These are phyloP conservation scores for Cytospora leucostoma DNA, from an alignment of 2,329 filamentous ascomycete genomes.

Conservation along the genomic window DNA sequence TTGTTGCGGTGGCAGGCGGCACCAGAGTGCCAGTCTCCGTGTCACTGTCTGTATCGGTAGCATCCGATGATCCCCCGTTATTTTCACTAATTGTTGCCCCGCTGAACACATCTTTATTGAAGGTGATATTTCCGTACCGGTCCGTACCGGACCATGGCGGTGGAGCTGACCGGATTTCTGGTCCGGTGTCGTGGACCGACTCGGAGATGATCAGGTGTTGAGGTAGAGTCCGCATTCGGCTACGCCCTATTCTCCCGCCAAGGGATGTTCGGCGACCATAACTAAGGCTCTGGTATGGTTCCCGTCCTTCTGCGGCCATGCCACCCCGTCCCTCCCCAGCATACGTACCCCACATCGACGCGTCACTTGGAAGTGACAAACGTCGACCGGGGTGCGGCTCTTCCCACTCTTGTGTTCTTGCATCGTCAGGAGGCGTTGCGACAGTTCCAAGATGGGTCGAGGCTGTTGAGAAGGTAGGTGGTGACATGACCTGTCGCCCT, in stretches of 20 bases:
- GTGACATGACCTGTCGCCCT: conserved; percentile 59
- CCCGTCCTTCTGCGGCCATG: conserved; percentile 52
- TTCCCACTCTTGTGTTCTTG: conserved; percentile 40
- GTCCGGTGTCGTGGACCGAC: conserved; percentile 5
- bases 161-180: conserved; percentile 25
- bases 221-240: conserved; percentile 25
- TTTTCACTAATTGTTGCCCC: conserved; percentile 14
- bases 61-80: conserved; percentile 16
- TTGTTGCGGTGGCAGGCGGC: conserved; percentile 11
- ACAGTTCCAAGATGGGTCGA: conserved; percentile 28
- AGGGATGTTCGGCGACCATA: conserved; percentile 27
- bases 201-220: conserved; percentile 19
- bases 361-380: conserved; percentile 37
- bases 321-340: conserved; percentile 38
- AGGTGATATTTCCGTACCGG: background rate
- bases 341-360: conserved; percentile 31
- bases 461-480: conserved; percentile 42
- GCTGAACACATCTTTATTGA: background rate
- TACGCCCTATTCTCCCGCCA: conserved; percentile 22
- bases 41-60: conserved; percentile 26
- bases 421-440: conserved; percentile 31
- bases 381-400: conserved; percentile 50
- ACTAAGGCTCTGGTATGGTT: conserved; percentile 19
- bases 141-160: conserved; percentile 16
- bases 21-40: conserved; percentile 18